Evolutionary conservation across 2,329 filamentous ascomycete species (phyloP), one percentile per base, ranked within the genome.

Genomic region (Lizonia empirigonia): DNA sequence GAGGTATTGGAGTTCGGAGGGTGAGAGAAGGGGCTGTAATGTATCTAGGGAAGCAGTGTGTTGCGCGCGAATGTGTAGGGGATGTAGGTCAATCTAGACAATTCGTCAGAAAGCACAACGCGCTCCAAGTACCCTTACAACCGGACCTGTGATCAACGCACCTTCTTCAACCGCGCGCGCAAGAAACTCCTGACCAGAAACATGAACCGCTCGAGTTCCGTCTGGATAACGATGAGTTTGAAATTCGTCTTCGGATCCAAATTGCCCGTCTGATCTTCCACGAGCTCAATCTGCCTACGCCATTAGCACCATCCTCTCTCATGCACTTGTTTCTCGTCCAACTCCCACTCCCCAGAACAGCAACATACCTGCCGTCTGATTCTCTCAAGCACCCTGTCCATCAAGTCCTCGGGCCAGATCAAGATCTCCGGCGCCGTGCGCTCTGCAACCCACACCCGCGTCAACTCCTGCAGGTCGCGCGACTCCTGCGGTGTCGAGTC

Each of bases 181-280:
- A 99, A 75, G 59, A 93, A 88, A 59, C 89, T 88, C 54, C 94
- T 83, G 15, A 97, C 83, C 18, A 99, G 81, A 68, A 91, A 99
- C 76, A 96, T 96, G 76, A 90, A 95, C 36, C 94, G 82, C 72
- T 97, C 92, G 46, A 99, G 83, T 76, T 99, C 94, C 6, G 95
- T 97, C 78, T 99, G 94, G 46, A 97, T 86, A 56, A 99, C 88
- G 39, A 97, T 96, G 67, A 97, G 86, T 55, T 86, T 85, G 72
- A 99, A 96, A 72, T 96, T 97, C 58, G 90, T 87, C 73, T 89
- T 91, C 37, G 92, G 89, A 67, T 96, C 91, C 85, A 92, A 88
- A 68, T 89, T 86, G 56, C 88, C 89, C 10, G 89, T 93, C 81
- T 92, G 72, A 55, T 78, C 72, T 64, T 81, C 80, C 20, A 81